Evolutionary conservation across 805 yeast genomes (phyloP), one percentile per base, ranked within the genome.

Genomic region (Yamadazyma olivae): DNA sequence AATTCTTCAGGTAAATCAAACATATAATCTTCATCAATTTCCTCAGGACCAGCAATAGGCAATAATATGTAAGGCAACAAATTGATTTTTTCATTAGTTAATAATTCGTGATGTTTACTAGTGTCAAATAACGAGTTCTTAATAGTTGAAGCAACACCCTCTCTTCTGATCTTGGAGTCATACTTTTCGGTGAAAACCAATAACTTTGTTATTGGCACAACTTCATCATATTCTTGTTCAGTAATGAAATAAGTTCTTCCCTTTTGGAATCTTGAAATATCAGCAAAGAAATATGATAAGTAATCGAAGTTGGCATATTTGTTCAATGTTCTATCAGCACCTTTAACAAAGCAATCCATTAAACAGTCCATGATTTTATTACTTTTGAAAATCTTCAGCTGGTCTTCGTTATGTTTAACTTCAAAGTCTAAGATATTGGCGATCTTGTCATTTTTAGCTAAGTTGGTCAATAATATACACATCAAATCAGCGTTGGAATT

Each of bases 121-220:
- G 85, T 68, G 53, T 90, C 96, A 52, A 91, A 91, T 33, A 91
- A 64, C 0, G 91, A 76, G 60, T 91, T 91, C 57, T 93, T 91
- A 48, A 93, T 85, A 2, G 96, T 84, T 4, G 95, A 83, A 1
- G 95, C 95, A 25, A 87, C 90, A 53, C 96, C 97, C 55, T 84
- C 90, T 61, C 98, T 75, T 64, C 98, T 79, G 17, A 78, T 77
- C 50, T 77, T 78, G 10, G 86, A 71, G 52, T 83, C 90, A 46
- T 80, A 83, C 51, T 80, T 77, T 53, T 86, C 90, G 4, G 96
- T 83, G 61, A 88, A 89, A 0, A 80, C 93, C 41, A 86, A 67
- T 18, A 89, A 60, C 54, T 87, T 87, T n/a, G 89, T 78, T 16
- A 88, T 60, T 23, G 96, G 96, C 13, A 84, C 80, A 14, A 85